Conservation (phyloP, 345 rosid genomes). For the Cardiospermum halicacabum region DNA sequence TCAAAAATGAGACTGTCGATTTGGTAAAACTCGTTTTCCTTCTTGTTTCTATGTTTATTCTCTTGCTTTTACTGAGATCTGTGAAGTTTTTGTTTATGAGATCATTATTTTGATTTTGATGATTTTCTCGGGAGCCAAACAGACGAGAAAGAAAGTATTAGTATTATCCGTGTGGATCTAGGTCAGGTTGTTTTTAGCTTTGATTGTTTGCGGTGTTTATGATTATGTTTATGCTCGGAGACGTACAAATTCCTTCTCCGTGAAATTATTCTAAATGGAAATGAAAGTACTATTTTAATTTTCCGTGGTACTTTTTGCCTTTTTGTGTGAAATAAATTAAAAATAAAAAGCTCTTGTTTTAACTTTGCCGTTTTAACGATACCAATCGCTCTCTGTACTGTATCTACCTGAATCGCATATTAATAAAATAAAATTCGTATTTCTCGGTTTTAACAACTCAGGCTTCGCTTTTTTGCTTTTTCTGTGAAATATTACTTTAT, state of each 20-base stretch:
- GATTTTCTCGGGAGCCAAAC: constrained; percentile 9
- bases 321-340: not conserved
- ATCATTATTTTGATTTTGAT: not conserved
- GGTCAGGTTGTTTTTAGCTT: constrained; percentile 8
- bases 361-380: not conserved
- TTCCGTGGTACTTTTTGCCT: constrained; percentile 27
- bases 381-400: not conserved
- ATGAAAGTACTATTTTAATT: constrained; percentile 15
- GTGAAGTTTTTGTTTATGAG: not conserved
- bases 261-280: not conserved
- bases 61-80: not conserved
- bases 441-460: constrained; percentile 5
- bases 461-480: not conserved
- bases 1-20: constrained; percentile 77
- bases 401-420: not conserved
- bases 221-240: not conserved
- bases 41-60: not conserved
- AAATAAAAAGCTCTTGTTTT: not conserved
- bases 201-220: no score
- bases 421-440: not conserved
- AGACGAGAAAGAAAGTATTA: not conserved
- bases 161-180: not conserved
- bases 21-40: constrained; percentile 37
- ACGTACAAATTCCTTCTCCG: not conserved
- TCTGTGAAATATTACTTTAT: no score